Base-by-base conservation (phyloP, 1,284 basidiomycete species). In the Mycosarcoma maydis region DNA sequence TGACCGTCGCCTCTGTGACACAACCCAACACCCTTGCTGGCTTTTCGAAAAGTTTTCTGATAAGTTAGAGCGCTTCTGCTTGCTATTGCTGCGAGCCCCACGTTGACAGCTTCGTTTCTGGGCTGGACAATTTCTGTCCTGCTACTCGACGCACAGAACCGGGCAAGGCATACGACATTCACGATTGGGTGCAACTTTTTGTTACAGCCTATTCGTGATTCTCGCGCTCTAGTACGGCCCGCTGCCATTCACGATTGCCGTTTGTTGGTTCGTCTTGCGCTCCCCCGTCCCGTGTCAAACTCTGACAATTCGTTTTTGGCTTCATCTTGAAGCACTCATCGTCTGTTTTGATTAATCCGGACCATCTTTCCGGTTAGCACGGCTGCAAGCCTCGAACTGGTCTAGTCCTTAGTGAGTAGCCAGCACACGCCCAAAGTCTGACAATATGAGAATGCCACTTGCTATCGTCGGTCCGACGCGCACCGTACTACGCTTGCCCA, bases 401-500 rank as follows among this genome's bases (percentile, higher is more conserved):
- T 34, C 33, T 34, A 16, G n/a, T 44, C 22, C 19, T 40, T 13
- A 49, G 37, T 45, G 44, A 20, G 11, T 11, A n/a, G n/a, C n/a
- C n/a, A n/a, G n/a, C n/a, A n/a, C n/a, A n/a, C n/a, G n/a, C n/a
- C n/a, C n/a, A n/a, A n/a, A n/a, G n/a, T n/a, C n/a, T n/a, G n/a
- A n/a, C n/a, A n/a, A n/a, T n/a, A n/a, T n/a, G n/a, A n/a, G n/a
- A n/a, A n/a, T 29, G 6, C 3, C n/a, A 3, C 19, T 19, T 38
- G 3, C 9, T 20, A 10, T 14, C 17, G 24, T 58, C 61, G 61
- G 61, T 65, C 61, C 61, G 61, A 65, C 22, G 36, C 61, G 54
- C 45, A 57, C 61, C 61, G 61, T 37, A 48, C n/a, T n/a, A n/a
- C n/a, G n/a, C n/a, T n/a, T n/a, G 24, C 30, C 39, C 33, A 11